Base-by-base conservation (phyloP, 257 asterid species). In the Cordia subcordata region DNA sequence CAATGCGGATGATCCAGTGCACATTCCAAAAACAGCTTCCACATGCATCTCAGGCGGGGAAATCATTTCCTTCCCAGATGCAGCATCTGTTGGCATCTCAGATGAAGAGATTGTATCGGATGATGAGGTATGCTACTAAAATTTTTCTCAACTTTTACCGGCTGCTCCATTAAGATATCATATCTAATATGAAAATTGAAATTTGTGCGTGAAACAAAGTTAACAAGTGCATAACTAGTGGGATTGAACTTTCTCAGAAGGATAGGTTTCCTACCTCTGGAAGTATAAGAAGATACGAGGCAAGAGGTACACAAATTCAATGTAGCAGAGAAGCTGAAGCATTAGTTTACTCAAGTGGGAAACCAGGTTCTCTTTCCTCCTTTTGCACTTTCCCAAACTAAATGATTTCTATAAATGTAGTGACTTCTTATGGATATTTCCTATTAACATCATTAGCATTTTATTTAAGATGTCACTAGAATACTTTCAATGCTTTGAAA, bases 281-380 rank as follows among this genome's bases (percentile, higher is more conserved):
- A 67, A 69, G 69, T 63, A 57, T 65, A 44, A 63, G 73, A 73
- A 66, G 59, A 60, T 49, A 49, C 12, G 70, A 66, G 74, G 68
- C 45, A 61, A 69, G 65, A 57, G 62, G 71, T 57, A 62, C 77
- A 62, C 78, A 81, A 82, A 71, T 80, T 51, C 77, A 75, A 72
- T 85, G 77, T 68, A 75, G 69, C 61, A 72, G 70, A 58, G 83
- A 85, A 71, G 73, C 63, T 62, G 81, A 81, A 67, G 82, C 84
- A 68, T 68, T 81, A 67, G 67, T 74, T 77, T 58, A 66, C 66
- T 57, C 76, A 45, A 72, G 78, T 66, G 80, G 72, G 61, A 74
- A 63, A 39, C 57, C 78, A 66, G 60, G 72, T 38, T 58, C 65
- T 62, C 71, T 75, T 64, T 72, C 72, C 42, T 61, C 72, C 58